These are phyloP conservation scores for Pneumocystis wakefieldiae DNA, from an alignment of 1,139 yeast species.

Conservation along the genomic window DNA sequence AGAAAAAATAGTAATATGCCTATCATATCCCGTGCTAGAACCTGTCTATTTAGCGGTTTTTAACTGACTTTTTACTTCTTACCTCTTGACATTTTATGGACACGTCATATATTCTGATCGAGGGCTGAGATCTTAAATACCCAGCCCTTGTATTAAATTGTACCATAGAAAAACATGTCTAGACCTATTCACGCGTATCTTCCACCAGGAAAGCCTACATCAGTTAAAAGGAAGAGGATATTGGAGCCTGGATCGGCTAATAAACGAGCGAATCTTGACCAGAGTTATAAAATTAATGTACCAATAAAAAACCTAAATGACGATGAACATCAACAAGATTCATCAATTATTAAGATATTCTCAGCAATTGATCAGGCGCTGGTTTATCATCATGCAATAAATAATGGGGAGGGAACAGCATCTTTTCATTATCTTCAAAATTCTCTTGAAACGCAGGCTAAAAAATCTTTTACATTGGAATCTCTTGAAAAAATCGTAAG, in stretches of 20 bases:
- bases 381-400: background rate
- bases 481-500: background rate
- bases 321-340: background rate
- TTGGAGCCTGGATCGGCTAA: background rate
- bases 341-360: background rate
- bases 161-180: background rate
- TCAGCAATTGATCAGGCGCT: background rate
- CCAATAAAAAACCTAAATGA: background rate
- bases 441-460: background rate
- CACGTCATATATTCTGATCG: background rate
- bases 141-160: background rate
- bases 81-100: background rate
- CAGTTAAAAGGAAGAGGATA: background rate
- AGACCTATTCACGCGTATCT: background rate
- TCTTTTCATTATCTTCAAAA: background rate
- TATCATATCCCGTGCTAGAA: conserved; percentile 62
- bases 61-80: background rate
- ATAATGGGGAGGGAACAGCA: background rate
- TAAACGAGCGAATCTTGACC: background rate
- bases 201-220: background rate
- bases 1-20: conserved; percentile 95
- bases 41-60: background rate
- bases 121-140: background rate
- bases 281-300: background rate
- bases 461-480: background rate